Conservation (phyloP, 805 yeast genomes). For the Candida takata region DNA sequence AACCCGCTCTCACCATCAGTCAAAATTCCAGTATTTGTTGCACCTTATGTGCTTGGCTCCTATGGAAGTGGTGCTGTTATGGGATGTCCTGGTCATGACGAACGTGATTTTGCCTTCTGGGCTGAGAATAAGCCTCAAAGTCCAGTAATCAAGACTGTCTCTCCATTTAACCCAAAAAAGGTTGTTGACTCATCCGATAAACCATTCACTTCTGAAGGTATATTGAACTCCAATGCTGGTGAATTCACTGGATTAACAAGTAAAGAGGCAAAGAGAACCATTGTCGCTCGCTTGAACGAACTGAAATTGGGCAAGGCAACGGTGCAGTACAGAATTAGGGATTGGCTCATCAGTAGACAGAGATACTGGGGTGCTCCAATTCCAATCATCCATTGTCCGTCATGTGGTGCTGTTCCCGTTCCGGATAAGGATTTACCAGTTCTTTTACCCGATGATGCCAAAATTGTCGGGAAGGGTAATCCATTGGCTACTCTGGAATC, state of each 20-base stretch:
- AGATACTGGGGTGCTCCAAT: slow-evolving; percentile 99
- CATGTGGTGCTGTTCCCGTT: slow-evolving; percentile 89
- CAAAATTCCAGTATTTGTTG: slow-evolving; percentile 70
- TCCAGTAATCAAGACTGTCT: slow-evolving; percentile 14
- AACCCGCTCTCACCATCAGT: slow-evolving; percentile 51
- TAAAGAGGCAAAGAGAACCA: slow-evolving; percentile 42
- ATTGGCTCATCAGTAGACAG: slow-evolving; percentile 93
- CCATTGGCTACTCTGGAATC: slow-evolving; percentile 64
- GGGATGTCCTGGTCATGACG: slow-evolving; percentile 97
- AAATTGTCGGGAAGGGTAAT: slow-evolving; percentile 45
- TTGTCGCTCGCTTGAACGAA: slow-evolving; percentile 36
- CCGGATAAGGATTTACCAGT: slow-evolving; percentile 88
- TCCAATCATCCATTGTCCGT: slow-evolving; percentile 82
- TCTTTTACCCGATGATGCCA: slow-evolving; percentile 53
- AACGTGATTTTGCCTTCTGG: slow-evolving; percentile 83
- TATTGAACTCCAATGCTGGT: slow-evolving; percentile 41
- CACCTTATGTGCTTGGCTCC: slow-evolving; percentile 79
- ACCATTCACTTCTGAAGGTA: slow-evolving; percentile 41
- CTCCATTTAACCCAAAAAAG: slow-evolving; percentile 10
- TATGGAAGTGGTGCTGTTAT: slow-evolving; percentile 94
- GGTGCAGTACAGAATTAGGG: slow-evolving; percentile 64
- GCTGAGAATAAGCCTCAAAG: slow-evolving; percentile 41
- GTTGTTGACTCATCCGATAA: slow-evolving; percentile 8
- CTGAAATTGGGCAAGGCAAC: slow-evolving; percentile 37
- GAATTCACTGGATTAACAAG: slow-evolving; percentile 43